Evolutionary conservation across 495 filamentous ascomycete species (phyloP), one percentile per base, ranked within the genome.

Genomic region (Trichoderma erinaceum): DNA sequence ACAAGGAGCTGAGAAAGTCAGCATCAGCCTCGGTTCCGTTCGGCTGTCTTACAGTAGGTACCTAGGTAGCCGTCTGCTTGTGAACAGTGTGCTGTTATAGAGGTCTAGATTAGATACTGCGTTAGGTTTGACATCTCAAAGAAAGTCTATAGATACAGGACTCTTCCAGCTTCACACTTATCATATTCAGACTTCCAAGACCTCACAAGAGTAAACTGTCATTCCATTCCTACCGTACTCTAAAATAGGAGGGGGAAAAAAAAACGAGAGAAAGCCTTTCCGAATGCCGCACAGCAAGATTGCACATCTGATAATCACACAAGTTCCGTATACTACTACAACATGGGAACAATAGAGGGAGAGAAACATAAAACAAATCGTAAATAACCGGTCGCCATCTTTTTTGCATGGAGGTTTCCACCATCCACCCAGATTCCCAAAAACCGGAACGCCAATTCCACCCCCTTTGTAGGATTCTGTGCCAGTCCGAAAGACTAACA

Each of bases 341-440:
- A 21, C 3, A 56, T 29, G 25, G n/a, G 3, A 35, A 61, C 56
- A 32, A 61, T 10, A 38, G 35, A 48, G n/a, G 18, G 44, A 15
- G n/a, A 3, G n/a, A 16, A 15, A 48, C 3, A 48, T 48, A 15
- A 48, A 48, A 3, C 4, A 4, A 61, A 61, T 61, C 27, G 13
- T 61, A 29, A 38, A 61, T 61, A 32, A 13, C 56, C 25, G 27
- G 16, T 61, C 56, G 56, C 56, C 56, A 61, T 61, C 56, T 61
- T 29, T 29, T 61, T 61, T 12, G 56, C 23, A 25, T 61, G 25
- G 7, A 61, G 56, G 56, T 61, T 27, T 61, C 25, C 16, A 61
- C 56, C 56, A 61, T 61, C 56, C 56, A 21, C 56, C 56, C 56
- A 29, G 56, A 61, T 61, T 52, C 56, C 56, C 56, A 61, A 29